Percentiles rank a stretch among this genome's conserved stretches.
Conservation (phyloP, 768 basidiomycete genomes). For the Phanerodontia chrysosporium region DNA sequence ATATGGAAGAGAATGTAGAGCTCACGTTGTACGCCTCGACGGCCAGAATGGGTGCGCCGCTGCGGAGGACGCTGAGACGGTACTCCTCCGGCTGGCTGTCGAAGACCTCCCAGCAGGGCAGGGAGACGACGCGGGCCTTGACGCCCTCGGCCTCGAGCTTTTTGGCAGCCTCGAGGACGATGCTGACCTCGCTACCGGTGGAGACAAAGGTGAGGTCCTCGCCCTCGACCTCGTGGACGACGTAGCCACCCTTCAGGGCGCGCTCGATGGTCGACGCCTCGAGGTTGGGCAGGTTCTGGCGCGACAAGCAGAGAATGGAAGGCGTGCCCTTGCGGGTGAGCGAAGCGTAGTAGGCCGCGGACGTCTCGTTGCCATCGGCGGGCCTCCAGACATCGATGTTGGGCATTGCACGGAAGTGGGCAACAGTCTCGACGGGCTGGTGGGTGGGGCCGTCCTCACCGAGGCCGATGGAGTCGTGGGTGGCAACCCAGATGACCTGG, state of each 20-base stretch:
- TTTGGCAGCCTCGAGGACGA: slow-evolving; percentile 83
- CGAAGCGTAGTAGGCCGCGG: slow-evolving; percentile 82
- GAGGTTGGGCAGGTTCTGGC: slow-evolving; percentile 92
- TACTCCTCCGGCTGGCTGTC: slow-evolving; percentile 80
- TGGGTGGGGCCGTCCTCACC: slow-evolving; percentile 96
- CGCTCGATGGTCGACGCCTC: slow-evolving; percentile 83
- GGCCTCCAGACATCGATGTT: slow-evolving; percentile 93
- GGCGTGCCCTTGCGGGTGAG: slow-evolving; percentile 73
- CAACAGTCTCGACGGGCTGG: slow-evolving; percentile 88
- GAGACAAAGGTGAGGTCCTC: slow-evolving; percentile 90
- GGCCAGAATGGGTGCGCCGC: slow-evolving; percentile 85
- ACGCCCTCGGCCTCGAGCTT: slow-evolving; percentile 74
- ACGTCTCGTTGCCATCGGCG: slow-evolving; percentile 96
- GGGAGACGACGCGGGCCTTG: slow-evolving; percentile 77
- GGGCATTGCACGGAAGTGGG: slow-evolving; percentile 83
- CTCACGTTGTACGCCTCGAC: slow-evolving; percentile 68
- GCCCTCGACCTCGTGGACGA: slow-evolving; percentile 71
- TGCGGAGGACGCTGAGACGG: slow-evolving; percentile 78
- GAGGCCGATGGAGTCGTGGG: slow-evolving; percentile 91
- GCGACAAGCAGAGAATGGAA: slow-evolving; percentile 77
- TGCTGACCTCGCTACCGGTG: slow-evolving; percentile 84
- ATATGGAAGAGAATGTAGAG: neutral
- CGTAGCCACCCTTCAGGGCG: slow-evolving; percentile 83
- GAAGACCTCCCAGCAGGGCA: slow-evolving; percentile 89
- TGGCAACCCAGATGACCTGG: slow-evolving; percentile 94